Conservation (phyloP, 495 filamentous ascomycete genomes). For the Aspergillus sclerotiicarbonarius region DNA sequence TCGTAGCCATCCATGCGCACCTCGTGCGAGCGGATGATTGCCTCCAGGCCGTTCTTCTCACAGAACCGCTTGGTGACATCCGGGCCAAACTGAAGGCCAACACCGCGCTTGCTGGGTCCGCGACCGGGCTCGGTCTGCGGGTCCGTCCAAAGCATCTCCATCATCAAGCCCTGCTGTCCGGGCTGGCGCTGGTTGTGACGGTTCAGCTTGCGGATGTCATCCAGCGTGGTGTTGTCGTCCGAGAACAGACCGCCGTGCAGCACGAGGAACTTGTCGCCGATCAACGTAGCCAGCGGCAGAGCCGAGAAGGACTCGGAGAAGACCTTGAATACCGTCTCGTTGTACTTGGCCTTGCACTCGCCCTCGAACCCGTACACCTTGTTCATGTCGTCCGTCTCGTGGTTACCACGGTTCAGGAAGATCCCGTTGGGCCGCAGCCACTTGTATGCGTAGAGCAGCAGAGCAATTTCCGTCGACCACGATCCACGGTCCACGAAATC, state of each 20-base stretch:
- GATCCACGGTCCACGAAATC: conserved; percentile 98
- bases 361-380: conserved; percentile 97
- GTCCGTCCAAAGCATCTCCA: conserved; percentile 99
- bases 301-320: conserved; percentile 99
- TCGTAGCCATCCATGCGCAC: conserved; percentile 98
- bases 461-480: conserved; percentile 94
- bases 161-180: conserved; percentile 95
- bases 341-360: conserved; percentile 97
- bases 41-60: conserved; percentile 89
- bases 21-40: conserved; percentile 95
- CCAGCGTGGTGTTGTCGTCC: conserved; percentile 86
- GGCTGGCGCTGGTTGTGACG: conserved; percentile 91
- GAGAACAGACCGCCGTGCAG: conserved; percentile 97
- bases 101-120: conserved; percentile 93
- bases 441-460: conserved; percentile 95
- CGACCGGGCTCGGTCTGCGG: conserved; percentile 82
- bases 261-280: conserved; percentile 88
- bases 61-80: conserved; percentile 98
- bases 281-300: conserved; percentile 85
- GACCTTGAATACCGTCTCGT: conserved; percentile 90
- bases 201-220: conserved; percentile 91
- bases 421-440: conserved; percentile 84
- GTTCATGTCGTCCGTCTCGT: conserved; percentile 99
- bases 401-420: conserved; percentile 97
- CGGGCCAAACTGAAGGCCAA: conserved; percentile 94